Conservation (phyloP, 2,329 filamentous ascomycete genomes). For the Colletotrichum cuscutae region DNA sequence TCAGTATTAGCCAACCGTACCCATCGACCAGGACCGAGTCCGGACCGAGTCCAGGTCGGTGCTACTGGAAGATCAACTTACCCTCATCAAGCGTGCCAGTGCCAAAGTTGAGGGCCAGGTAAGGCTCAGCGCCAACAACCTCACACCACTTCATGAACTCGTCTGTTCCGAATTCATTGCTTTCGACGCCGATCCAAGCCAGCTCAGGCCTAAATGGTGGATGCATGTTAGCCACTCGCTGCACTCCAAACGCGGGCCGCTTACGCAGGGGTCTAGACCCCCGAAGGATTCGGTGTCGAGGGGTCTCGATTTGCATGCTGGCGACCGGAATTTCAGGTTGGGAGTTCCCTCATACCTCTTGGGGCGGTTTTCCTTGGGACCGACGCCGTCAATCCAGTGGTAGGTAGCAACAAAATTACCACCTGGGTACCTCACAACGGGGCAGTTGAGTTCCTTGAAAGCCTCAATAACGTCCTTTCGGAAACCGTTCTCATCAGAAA, state of each 20-base stretch:
- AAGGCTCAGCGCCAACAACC: slow-evolving; percentile 79
- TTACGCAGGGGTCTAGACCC: neutral
- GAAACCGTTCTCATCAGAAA: slow-evolving; percentile 81
- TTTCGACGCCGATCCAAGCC: slow-evolving; percentile 82
- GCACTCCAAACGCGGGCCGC: slow-evolving; percentile 1
- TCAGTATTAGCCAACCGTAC: neutral
- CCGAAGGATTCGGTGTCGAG: neutral
- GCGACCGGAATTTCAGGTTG: neutral
- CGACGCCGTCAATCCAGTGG: slow-evolving; percentile 86
- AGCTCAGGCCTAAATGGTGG: slow-evolving; percentile 69
- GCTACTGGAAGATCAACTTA: slow-evolving; percentile 29
- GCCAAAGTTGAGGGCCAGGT: slow-evolving; percentile 83
- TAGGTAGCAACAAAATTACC: slow-evolving; percentile 89
- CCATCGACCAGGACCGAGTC: neutral
- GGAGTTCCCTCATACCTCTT: slow-evolving; percentile 40
- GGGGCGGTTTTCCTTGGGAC: slow-evolving; percentile 76
- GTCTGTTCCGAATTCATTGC: slow-evolving; percentile 84
- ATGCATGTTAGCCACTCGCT: slow-evolving; percentile 4
- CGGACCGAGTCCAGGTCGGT: neutral
- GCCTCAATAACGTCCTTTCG: slow-evolving; percentile 82
- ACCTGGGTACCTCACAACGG: slow-evolving; percentile 83
- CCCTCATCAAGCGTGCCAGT: slow-evolving; percentile 68
- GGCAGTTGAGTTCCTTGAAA: slow-evolving; percentile 78
- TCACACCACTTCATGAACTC: slow-evolving; percentile 88
- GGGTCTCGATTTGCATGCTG: too few species aligned